Evolutionary conservation across 805 yeast species (phyloP), one percentile per base, ranked within the genome.

Genomic region (Wickerhamomyces sydowiorum): DNA sequence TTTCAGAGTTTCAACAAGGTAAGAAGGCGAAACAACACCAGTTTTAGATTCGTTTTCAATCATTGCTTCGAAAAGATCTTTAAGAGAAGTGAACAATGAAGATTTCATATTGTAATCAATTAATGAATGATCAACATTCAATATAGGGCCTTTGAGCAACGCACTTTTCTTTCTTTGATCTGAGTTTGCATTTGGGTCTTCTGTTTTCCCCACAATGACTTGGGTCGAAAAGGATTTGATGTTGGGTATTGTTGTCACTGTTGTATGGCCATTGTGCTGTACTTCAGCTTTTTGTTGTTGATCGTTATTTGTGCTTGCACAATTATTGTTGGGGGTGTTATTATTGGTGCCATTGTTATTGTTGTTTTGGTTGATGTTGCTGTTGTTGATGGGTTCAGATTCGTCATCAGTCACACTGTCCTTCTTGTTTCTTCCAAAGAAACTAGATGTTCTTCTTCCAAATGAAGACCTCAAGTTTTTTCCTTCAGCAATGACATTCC

Each of bases 51-150:
- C 65, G 57, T 81, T 78, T 60, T 88, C 96, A 7, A 78, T 70
- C 73, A 91, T 84, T 44, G 84, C 66, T 59, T 89, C 96, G 59
- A 86, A 91, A 12, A 88, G 66, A 59, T 93, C 99, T 56, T 86
- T 87, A 44, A 91, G 65, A 0, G 93, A 78, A 1, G 83, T 72
- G 49, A 75, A 81, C 32, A 85, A 59, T 17, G 74, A 62, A 50
- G 74, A 72, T 12, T 65, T 60, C 66, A 73, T 62, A 22, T 64
- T 70, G 55, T 82, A 80, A 10, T 65, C 60, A 44, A 72, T 70
- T 38, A 80, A 62, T 1, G 86, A 70, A 46, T 79, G 79, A 57
- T 91, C 97, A 35, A 90, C 60, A 57, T 90, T 89, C 38, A 90
- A 57, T 5, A 93, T 78, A 1, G 97, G 97, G 0, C 96, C 96